A percentile compares a stretch with the other conserved stretches of the same genome.
phyloP scores from a whole-genome alignment of 306 rosid species.

The Quercus gilva region DNA sequence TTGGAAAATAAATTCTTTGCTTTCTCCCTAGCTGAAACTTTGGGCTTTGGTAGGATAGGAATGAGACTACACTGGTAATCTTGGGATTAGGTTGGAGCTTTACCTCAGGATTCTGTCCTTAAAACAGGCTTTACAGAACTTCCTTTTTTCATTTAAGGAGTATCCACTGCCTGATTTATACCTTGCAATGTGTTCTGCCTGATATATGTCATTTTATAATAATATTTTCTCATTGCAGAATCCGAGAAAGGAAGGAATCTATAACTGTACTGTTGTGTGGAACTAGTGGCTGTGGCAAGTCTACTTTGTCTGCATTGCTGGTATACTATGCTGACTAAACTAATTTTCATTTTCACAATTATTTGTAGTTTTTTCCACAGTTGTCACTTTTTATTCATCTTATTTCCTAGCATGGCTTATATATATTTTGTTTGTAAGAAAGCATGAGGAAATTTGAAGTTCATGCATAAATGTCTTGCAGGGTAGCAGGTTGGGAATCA shows the following conservation, averaged over 20 bases:
- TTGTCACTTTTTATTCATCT: conserved; percentile 16
- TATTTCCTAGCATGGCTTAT: background rate
- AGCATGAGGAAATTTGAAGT: no score
- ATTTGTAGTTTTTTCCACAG: conserved; percentile 20
- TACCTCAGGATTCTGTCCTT: background rate
- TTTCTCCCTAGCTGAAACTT: background rate
- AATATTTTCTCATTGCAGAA: conserved; percentile 40
- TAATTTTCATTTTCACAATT: conserved; percentile 21
- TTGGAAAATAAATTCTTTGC: background rate
- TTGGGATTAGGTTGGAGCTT: background rate
- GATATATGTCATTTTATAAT: conserved; percentile 4
- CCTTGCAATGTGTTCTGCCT: background rate
- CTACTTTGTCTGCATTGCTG: conserved; percentile 95
- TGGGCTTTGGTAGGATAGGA: background rate
- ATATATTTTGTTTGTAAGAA: no score
- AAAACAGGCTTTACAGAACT: background rate
- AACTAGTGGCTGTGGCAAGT: conserved; percentile 98
- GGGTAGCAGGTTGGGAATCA: conserved; percentile 95
- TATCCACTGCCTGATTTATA: background rate
- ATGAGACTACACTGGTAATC: background rate
- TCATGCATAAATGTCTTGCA: conserved; percentile 24
- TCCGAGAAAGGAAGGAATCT: conserved; percentile 92
- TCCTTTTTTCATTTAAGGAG: conserved; percentile 1
- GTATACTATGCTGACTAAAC: conserved; percentile 41
- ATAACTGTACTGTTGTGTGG: conserved; percentile 88